Percentiles rank a stretch among this genome's conserved stretches.
Conservation (phyloP, 768 basidiomycete species). For the Roridomyces roridus region DNA sequence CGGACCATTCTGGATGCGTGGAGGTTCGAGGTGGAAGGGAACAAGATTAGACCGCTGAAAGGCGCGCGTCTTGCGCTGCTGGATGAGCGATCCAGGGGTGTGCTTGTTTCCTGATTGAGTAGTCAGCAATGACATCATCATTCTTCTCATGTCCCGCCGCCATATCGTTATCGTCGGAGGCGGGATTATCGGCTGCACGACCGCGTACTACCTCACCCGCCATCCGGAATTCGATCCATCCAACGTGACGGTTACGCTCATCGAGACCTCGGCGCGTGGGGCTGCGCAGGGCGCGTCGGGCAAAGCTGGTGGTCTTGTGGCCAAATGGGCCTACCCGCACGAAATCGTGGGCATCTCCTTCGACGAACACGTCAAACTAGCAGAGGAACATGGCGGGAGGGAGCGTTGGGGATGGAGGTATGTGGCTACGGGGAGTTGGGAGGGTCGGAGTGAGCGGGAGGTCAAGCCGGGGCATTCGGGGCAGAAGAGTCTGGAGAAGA, state of each 20-base stretch:
- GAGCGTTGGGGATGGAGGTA: constrained; percentile 86
- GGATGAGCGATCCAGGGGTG: constrained; percentile 53
- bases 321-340: constrained; percentile 83
- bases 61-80: constrained; percentile 54
- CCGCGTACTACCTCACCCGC: constrained; percentile 78
- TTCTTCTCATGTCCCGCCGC: neutral
- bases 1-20: constrained; percentile 60
- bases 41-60: constrained; percentile 52
- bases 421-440: constrained; percentile 77
- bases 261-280: constrained; percentile 73
- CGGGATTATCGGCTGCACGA: constrained; percentile 86
- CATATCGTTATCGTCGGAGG: constrained; percentile 80
- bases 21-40: constrained; percentile 34
- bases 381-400: constrained; percentile 69
- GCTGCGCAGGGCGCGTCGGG: constrained; percentile 84
- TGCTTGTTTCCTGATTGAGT: constrained; percentile 43
- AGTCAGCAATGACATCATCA: neutral
- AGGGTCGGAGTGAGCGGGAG: constrained; percentile 58
- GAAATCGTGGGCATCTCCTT: constrained; percentile 76
- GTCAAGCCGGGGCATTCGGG: constrained; percentile 33
- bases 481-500: constrained; percentile 62
- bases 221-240: constrained; percentile 53
- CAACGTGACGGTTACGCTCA: constrained; percentile 57
- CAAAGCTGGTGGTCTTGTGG: constrained; percentile 86
- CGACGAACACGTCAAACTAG: constrained; percentile 75